Percentiles rank a stretch among this genome's conserved stretches.
These are phyloP conservation scores for Vigna radiata DNA, from an alignment of 306 rosid genomes.

Conservation along the genomic window DNA sequence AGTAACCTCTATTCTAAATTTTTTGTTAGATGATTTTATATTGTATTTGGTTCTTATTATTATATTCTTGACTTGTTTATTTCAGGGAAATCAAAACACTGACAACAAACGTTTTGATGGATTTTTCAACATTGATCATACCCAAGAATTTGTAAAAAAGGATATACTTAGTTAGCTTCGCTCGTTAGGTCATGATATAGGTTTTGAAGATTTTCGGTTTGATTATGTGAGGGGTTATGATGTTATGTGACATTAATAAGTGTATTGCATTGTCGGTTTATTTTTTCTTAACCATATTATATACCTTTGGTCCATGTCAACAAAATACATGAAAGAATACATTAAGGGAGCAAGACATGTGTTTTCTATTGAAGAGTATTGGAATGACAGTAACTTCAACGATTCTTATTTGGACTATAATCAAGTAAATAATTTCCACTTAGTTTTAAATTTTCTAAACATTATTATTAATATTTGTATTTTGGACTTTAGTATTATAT, in stretches of 20 bases:
- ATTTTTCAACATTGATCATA: slow-evolving; percentile 90
- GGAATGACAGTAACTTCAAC: slow-evolving; percentile 86
- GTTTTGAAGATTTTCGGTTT: slow-evolving; percentile 74
- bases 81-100: slow-evolving; percentile 73
- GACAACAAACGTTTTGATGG: slow-evolving; percentile 72
- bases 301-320: slow-evolving; percentile 43
- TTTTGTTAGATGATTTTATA: slow-evolving; percentile 1
- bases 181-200: slow-evolving; percentile 72
- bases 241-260: not conserved
- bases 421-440: slow-evolving; percentile 30
- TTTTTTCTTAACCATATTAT: slow-evolving; percentile 14
- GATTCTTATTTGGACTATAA: slow-evolving; percentile 72
- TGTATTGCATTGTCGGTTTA: not conserved
- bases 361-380: slow-evolving; percentile 84
- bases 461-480: too few relatives aligned
- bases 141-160: slow-evolving; percentile 81
- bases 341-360: slow-evolving; percentile 82
- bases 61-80: not conserved
- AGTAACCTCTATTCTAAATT: not conserved
- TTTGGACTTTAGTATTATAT: too few relatives aligned
- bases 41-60: not conserved
- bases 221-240: too few relatives aligned
- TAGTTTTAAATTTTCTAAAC: not conserved
- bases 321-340: slow-evolving; percentile 86
- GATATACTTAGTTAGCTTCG: slow-evolving; percentile 80